Base-by-base conservation (phyloP, 371 early-diverging fungal species). In the Actinomortierella wolfii region DNA sequence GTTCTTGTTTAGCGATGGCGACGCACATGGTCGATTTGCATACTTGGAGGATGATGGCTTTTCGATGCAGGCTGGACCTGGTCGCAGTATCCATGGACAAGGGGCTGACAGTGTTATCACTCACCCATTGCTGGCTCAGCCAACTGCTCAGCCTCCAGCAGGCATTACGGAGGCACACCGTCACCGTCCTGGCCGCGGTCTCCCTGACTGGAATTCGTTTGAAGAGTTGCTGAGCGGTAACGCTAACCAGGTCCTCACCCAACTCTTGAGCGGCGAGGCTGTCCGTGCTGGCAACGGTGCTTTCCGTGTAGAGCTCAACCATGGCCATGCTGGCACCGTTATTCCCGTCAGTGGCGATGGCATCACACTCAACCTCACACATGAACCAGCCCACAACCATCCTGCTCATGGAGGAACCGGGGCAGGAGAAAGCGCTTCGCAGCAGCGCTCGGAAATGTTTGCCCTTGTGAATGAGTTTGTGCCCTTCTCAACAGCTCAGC, bases 401-500 rank as follows among this genome's bases (percentile, higher is more conserved):
- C 34, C 4, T 11, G 34, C 34, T 34, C 61, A 71, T 41, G 76
- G 76, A 23, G 59, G 57, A 2, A 66, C 75, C 28, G 39, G 34
- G 7, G 21, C 23, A n/a, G 41, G 23, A 54, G 23, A 8, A 6
- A 15, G 11, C 11, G 34, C 34, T 34, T 6, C 34, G 34, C 34
- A 4, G 11, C 34, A 34, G 4, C 34, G 34, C 34, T 34, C 34
- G 6, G 83, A 84, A 34, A 76, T 83, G 29, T 71, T 86, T 43
- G 59, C 83, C 3, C 77, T 86, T 3, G 79, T 89, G 9, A 86
- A 90, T 50, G 86, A 87, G 28, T 92, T 89, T 76, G 83, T 81
- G 47, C 92, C 93, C 5, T 78, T 88, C 82, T 79, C 87, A 3
- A 90, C 93, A 1, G 59, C 80, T 17, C 93, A 94, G 64, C 86